Evolutionary conservation across 1,284 basidiomycete species (phyloP), one percentile per base, ranked within the genome.

Genomic region (Trametes polyzona): DNA sequence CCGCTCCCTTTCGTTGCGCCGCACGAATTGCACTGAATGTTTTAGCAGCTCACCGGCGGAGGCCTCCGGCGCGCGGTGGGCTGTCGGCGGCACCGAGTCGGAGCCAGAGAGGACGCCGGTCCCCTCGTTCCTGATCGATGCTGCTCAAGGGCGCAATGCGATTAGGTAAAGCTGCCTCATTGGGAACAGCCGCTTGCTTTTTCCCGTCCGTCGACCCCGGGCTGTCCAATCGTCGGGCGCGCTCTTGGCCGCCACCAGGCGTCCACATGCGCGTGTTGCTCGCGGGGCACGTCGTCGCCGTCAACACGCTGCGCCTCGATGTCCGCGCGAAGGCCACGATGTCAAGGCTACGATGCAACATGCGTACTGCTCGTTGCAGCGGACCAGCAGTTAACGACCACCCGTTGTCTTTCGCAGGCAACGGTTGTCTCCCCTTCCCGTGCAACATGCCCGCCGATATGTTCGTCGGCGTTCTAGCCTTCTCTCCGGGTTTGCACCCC

Each of bases 91-190:
- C 32, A 49, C 61, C 57, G 61, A 59, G 19, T n/a, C 29, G 44
- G 44, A 47, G 29, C 19, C 37, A 29, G 29, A 10, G 26, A 21
- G 26, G 33, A 46, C 37, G 8, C 44, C 56, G 47, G 48, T 36
- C 44, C 58, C 61, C 61, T 29, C 33, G 58, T 63, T 59, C 61
- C 58, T 59, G 55, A 54, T 40, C 48, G 58, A 48, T 52, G 55
- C 6, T 33, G 35, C 37, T 33, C n/a, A n/a, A n/a, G n/a, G n/a
- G n/a, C n/a, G n/a, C n/a, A n/a, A 30, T 27, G 14, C 41, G 39
- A 46, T 61, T 49, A 57, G 47, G 42, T 47, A 36, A 48, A 7
- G n/a, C 30, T 47, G 8, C 55, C 55, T 35, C 23, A 51, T 46
- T 14, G 26, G 44, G 50, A 51, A 33, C 36, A 27, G 30, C 39